Evolutionary conservation across 2,329 filamentous ascomycete species (phyloP), one percentile per base, ranked within the genome.

Genomic region (Alternaria sp.): DNA sequence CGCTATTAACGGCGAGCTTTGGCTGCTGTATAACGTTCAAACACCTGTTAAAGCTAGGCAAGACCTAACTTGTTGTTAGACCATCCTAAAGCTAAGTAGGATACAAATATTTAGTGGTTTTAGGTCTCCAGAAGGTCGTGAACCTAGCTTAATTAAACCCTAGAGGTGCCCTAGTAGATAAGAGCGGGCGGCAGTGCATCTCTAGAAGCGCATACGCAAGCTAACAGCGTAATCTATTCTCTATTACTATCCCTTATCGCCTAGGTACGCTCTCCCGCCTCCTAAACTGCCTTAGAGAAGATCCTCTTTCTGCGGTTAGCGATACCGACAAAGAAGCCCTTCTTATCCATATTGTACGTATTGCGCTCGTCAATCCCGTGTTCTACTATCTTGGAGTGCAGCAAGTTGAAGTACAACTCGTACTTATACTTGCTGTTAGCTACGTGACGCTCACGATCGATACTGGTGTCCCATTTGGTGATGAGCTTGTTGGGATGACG

Each of bases 261-360:
- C 48, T 18, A 0, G 16, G 22, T 51, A 30, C 47, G 5, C 43
- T 53, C n/a, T 20, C 41, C 38, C 12, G 51, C 9, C 12, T 46
- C 36, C 9, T 14, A 61, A 38, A 26, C 1, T 24, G 11, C 9
- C 42, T 43, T 49, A 24, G 36, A 22, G 36, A 39, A 38, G 61
- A 66, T 18, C 18, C 60, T 32, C 24, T 66, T 66, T 1, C 7
- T 39, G 34, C 28, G 53, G 16, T 12, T 1, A 6, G 43, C 36
- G 22, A 51, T 30, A 6, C 63, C 38, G 51, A 57, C 47, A 2
- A 51, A 44, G 44, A 57, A 59, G 41, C 55, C 47, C 11, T 61
- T 64, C 54, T 57, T 28, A 48, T 60, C 59, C 22, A 63, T 64
- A 61, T 64, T 59, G 36, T 62, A 67, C n/a, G 51, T 64, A n/a